Percentiles rank a stretch among this genome's conserved stretches.
phyloP scores from a whole-genome alignment of 768 basidiomycete genomes.

The Tephrocybe rancida region DNA sequence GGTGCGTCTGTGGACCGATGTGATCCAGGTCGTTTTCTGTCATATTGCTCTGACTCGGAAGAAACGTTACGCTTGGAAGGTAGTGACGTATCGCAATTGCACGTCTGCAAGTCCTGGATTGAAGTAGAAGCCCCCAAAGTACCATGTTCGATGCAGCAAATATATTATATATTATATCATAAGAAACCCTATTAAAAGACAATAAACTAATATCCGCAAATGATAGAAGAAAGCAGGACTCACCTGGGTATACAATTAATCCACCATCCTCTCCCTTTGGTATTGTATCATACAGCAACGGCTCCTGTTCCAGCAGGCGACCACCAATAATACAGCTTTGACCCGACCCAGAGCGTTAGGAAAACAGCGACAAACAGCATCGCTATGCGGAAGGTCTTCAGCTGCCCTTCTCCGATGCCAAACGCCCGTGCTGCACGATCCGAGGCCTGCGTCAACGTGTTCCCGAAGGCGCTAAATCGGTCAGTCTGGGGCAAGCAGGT shows the following conservation, averaged over 20 bases:
- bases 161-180: neutral
- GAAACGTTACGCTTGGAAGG: too few relatives aligned
- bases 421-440: constrained; percentile 74
- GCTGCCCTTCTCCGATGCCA: constrained; percentile 64
- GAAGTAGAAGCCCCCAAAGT: too few relatives aligned
- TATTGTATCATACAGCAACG: constrained; percentile 4
- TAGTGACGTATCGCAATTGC: too few relatives aligned
- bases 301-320: constrained; percentile 17
- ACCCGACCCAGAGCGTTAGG: constrained; percentile 57
- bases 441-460: constrained; percentile 65
- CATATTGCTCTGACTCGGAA: too few relatives aligned
- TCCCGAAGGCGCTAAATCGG: constrained; percentile 66
- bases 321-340: constrained; percentile 57
- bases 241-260: constrained; percentile 7
- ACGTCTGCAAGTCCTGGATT: too few relatives aligned
- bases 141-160: too few relatives aligned
- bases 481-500: constrained; percentile 47
- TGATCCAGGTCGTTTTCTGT: too few relatives aligned
- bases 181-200: neutral
- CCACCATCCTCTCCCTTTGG: neutral
- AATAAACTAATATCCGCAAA: neutral
- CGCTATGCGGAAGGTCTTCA: constrained; percentile 72
- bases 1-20: too few relatives aligned
- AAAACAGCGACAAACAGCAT: constrained; percentile 58
- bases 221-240: neutral